Percentiles rank a stretch among this genome's conserved stretches.
Evolutionary conservation across 2,329 filamentous ascomycete species (phyloP).

Genomic region (Penicillium sp.): DNA sequence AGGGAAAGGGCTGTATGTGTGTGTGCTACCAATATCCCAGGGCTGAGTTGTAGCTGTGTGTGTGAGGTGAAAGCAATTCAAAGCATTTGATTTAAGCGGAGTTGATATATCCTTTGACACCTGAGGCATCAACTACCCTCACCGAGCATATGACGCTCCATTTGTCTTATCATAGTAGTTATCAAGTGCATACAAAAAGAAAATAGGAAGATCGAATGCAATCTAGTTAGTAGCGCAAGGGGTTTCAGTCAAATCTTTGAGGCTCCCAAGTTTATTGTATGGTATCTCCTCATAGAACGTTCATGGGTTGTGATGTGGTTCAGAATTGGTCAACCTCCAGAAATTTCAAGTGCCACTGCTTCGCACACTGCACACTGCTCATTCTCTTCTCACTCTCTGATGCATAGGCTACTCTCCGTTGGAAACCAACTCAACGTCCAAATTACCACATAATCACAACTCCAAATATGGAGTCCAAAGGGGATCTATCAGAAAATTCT

Average conservation of each 20-base stretch:
- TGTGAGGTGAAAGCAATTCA: background rate
- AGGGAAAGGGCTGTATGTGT: background rate
- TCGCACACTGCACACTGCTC: no score
- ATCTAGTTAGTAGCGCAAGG: no score
- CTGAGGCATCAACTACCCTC: constrained; percentile 18
- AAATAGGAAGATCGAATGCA: no score
- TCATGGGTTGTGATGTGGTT: background rate
- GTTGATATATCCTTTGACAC: constrained; percentile 19
- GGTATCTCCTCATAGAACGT: background rate
- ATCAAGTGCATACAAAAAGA: no score
- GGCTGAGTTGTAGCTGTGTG: constrained; percentile 3
- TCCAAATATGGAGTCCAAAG: constrained; percentile 3
- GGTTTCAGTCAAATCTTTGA: no score
- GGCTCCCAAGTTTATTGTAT: background rate
- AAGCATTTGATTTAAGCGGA: constrained; percentile 11
- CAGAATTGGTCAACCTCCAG: background rate
- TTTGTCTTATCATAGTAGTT: no score
- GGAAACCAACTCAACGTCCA: background rate
- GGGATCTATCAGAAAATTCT: constrained; percentile 18
- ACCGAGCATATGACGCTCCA: background rate
- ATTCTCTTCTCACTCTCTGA: background rate
- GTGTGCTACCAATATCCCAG: constrained; percentile 4
- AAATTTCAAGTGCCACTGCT: constrained; percentile 7
- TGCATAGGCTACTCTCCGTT: background rate
- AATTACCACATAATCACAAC: background rate